Evolutionary conservation across 2,329 filamentous ascomycete species (phyloP), one percentile per base, ranked within the genome.

Genomic region (Colletotrichum echinochloae): DNA sequence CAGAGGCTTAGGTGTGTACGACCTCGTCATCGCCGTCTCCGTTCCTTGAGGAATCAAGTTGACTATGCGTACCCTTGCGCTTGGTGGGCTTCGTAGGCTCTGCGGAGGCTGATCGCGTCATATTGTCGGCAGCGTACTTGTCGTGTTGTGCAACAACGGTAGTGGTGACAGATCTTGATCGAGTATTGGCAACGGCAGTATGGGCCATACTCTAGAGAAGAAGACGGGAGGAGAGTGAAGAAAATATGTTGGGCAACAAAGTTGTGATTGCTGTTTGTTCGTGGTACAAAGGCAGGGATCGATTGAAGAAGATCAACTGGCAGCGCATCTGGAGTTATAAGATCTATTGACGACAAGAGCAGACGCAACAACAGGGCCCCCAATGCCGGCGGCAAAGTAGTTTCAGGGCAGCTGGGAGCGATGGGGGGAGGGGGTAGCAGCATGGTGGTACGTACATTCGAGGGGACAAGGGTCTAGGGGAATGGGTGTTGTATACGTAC

Each of bases 41-140:
- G 44, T 33, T 37, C 52, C n/a, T 37, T 8, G 14, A 39, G 37
- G 30, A 46, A 44, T 37, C 44, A 23, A 51, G 39, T 41, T 56
- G 39, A 20, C 46, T n/a, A 61, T 61, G 41, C 78, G 76, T 79
- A 84, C 83, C 83, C 78, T 86, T 86, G 70, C 82, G 77, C 79
- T 85, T 86, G 73, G 80, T 78, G 33, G 79, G 72, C 78, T 83
- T 85, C 72, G 77, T 72, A 20, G 82, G 80, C 74, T 85, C 83
- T 72, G 79, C 80, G 65, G 83, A 83, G 63, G 81, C 79, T 76
- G 83, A 82, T 71, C 80, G 81, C 70, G 79, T 77, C 81, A 83
- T 83, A 69, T 73, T 83, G 70, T 73, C 70, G 39, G 52, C 59
- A 37, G 70, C 48, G 66, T 48, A 49, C 57, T 70, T 70, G 60